Conservation (phyloP, 2,329 filamentous ascomycete genomes). For the Fonsecaea multimorphosa region DNA sequence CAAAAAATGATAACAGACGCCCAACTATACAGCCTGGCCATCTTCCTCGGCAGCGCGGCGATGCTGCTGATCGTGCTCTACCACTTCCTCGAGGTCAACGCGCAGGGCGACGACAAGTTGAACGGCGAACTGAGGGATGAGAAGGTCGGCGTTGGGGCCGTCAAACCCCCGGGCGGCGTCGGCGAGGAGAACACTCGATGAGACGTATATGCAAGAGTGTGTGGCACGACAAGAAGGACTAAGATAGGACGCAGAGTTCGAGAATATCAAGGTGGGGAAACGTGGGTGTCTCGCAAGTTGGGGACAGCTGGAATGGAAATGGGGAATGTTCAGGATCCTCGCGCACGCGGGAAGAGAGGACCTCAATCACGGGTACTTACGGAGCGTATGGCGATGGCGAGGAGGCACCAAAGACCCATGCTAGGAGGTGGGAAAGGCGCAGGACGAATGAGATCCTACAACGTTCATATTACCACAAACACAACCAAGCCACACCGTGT, state of each 20-base stretch:
- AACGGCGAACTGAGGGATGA: slow-evolving; percentile 29
- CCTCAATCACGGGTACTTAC: background rate
- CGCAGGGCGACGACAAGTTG: slow-evolving; percentile 59
- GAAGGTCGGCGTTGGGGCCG: slow-evolving; percentile 35
- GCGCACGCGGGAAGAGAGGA: background rate
- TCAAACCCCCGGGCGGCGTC: slow-evolving; percentile 28
- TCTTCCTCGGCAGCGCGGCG: slow-evolving; percentile 86
- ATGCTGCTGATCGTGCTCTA: slow-evolving; percentile 95
- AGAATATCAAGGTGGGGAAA: too few relatives aligned
- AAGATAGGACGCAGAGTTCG: too few relatives aligned
- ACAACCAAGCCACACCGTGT: background rate
- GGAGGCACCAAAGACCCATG: background rate
- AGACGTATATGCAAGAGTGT: background rate
- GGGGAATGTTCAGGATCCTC: too few relatives aligned
- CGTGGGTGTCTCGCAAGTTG: too few relatives aligned
- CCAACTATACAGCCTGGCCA: slow-evolving; percentile 86
- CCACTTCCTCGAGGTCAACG: slow-evolving; percentile 95
- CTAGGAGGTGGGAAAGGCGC: background rate
- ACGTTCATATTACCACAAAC: background rate
- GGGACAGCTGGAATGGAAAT: too few relatives aligned
- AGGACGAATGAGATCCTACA: background rate
- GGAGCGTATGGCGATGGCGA: background rate
- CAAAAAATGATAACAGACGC: slow-evolving; percentile 92
- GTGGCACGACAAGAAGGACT: too few relatives aligned
- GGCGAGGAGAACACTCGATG: slow-evolving; percentile 5